Base-by-base conservation (phyloP, 805 yeast species). In the Danielia oregonensis region DNA sequence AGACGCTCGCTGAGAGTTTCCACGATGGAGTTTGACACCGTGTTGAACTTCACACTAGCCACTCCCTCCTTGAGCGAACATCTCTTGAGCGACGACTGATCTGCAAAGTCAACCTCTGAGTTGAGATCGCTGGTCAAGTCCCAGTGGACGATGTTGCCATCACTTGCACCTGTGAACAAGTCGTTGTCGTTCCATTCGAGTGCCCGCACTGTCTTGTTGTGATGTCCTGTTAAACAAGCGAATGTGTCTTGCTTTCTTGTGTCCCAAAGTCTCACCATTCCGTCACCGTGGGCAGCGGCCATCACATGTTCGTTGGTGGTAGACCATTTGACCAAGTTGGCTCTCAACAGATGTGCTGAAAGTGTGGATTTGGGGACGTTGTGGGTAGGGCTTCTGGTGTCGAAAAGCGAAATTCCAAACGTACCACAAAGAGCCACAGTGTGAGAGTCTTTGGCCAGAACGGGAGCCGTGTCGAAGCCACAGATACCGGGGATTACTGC, bases 351-450 rank as follows among this genome's bases (percentile, higher is more conserved):
- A 13, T 35, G 49, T 24, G 47, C 46, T 13, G 44, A 44, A 15
- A 29, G 35, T 6, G 38, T 32, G 4, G 42, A 29, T 11, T 48
- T 37, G 12, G 70, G 70, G 3, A 65, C 51, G 33, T 52, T 54
- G 35, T 61, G 63, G 13, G 63, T 64, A 5, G 69, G 63, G 4
- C 70, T 67, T 44, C 95, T 68, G 43, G 85, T 58, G 56, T 87
- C 96, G 42, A 79, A 70, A 25, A 87, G 57, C 0, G 93, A 79
- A 7, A 86, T 71, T 2, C 95, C 96, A 51, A 79, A 79, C 16
- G 71, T 69, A 4, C 87, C 87, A 39, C 84, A 78, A 2, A 82
- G 59, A 0, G 87, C 82, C 35, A 80, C 49, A 15, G 81, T 59
- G 12, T 23, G 10, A 2, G 43, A 23, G 9, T 19, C 9, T 16